Base-by-base conservation (phyloP, 2,329 filamentous ascomycete genomes). In the Dryadomyces quercus-mongolicae region DNA sequence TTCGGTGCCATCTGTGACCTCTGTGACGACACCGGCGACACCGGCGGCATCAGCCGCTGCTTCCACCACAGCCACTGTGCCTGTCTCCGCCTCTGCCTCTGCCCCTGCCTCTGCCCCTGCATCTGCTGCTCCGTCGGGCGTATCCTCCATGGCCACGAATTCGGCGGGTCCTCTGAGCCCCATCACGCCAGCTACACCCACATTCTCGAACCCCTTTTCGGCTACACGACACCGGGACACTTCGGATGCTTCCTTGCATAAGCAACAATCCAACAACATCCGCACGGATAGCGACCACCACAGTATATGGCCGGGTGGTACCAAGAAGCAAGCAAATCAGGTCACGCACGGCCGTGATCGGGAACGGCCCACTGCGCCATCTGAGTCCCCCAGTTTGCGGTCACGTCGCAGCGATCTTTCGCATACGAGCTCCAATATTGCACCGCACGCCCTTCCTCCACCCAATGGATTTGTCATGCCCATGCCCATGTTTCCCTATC, bases 331-430 rank as follows among this genome's bases (percentile, higher is more conserved):
- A 25, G 51, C 56, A 2, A 48, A 36, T 20, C 53, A 76, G 36
- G 71, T 73, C 2, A 70, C 74, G 40, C 71, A 71, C n/a, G 73
- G 71, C 47, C 72, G 72, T 45, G 76, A 80, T 18, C 69, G 73
- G 40, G 76, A 80, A 18, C 70, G 73, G 1, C 74, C 76, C 0
- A 66, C 74, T 5, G 76, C 76, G 0, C 74, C 79, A 56, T 82
- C 80, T 2, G 78, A 77, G 45, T 78, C 80, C 1, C 78, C 76
- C 0, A 84, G 81, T 60, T 63, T 85, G 50, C 75, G 78, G 18
- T 85, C 81, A 3, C 78, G 77, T 58, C 74, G 75, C 36, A 85
- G 81, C 58, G 81, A 85, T 58, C 63, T 85, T 3, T 84, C 81
- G 2, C 61, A 61, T 43, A 50, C 60, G 6, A 61, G 60, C 52